Base-by-base conservation (phyloP, 2,329 filamentous ascomycete species). In the Fusarium agapanthi region DNA sequence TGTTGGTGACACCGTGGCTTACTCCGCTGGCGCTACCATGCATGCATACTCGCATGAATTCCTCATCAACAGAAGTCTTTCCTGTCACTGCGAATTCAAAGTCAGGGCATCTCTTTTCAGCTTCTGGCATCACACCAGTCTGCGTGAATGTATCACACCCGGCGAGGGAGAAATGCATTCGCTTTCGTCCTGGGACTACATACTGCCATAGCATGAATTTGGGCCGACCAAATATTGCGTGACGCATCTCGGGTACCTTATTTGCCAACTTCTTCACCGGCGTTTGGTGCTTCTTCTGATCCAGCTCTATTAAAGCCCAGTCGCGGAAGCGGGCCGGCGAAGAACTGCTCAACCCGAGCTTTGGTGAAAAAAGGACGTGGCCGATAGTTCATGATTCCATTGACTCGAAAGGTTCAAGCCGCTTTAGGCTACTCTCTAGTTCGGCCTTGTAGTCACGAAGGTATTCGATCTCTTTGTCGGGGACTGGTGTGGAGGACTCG, bases 401-500 rank as follows among this genome's bases (percentile, higher is more conserved):
- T 12, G 18, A 37, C 18, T 26, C 48, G 5, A 53, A 53, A 9
- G 9, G 18, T 0, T 28, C 32, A 26, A 28, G 7, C 6, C 18
- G 18, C 7, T 13, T 11, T 0, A 38, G 4, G 10, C 18, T 28
- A 3, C 11, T n/a, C 18, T 28, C 24, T 6, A 3, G 0, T 7
- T 9, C 0, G 24, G 2, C 5, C 2, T 37, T 53, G 6, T 6
- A 3, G 1, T 3, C 7, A 6, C 48, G 24, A 6, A 16, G 3
- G 10, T 7, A 1, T 53, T 13, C 1, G 14, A 53, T 4, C 3
- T 2, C 0, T 20, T 6, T 14, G 2, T 35, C 6, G 4, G 11
- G 1, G 4, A 32, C 10, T 14, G n/a, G 16, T 2, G 30, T 50
- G 6, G 1, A 24, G 12, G 7, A 9, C 22, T 7, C 47, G 7